These are phyloP conservation scores for Hysterium pulicare DNA, from an alignment of 2,329 filamentous ascomycete genomes.

Conservation along the genomic window DNA sequence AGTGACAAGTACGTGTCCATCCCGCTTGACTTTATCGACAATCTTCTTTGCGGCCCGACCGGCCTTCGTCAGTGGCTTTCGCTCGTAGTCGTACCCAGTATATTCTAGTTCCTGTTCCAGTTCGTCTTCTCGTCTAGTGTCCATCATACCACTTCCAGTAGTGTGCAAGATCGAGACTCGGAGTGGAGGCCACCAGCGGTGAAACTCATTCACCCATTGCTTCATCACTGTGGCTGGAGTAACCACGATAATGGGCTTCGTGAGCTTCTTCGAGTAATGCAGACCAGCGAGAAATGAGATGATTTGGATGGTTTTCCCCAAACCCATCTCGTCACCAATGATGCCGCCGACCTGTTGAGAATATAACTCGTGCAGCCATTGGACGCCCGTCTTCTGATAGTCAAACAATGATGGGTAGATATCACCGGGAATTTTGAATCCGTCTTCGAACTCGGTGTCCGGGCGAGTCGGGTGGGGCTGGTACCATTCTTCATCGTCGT, in stretches of 20 bases:
- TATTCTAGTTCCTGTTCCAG: slow-evolving; percentile 61
- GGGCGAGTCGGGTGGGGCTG: slow-evolving; percentile 79
- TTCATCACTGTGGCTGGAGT: slow-evolving; percentile 92
- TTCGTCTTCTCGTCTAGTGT: slow-evolving; percentile 60
- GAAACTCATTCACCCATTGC: slow-evolving; percentile 98
- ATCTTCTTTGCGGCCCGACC: slow-evolving; percentile 73
- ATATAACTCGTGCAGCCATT: slow-evolving; percentile 93
- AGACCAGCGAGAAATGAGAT: slow-evolving; percentile 84
- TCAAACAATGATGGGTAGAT: slow-evolving; percentile 90
- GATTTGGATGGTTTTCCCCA: slow-evolving; percentile 88
- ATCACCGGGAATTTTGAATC: slow-evolving; percentile 81
- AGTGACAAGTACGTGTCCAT: slow-evolving; percentile 91
- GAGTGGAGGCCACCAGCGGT: slow-evolving; percentile 98
- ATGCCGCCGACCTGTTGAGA: slow-evolving; percentile 89
- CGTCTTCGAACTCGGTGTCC: slow-evolving; percentile 72
- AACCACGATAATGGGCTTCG: slow-evolving; percentile 83
- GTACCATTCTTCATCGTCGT: slow-evolving; percentile 66
- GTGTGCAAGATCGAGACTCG: slow-evolving; percentile 93
- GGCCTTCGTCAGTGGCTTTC: slow-evolving; percentile 47
- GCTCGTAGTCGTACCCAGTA: slow-evolving; percentile 40
- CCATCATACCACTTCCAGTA: slow-evolving; percentile 94
- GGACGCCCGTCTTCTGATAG: slow-evolving; percentile 94
- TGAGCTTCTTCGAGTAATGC: slow-evolving; percentile 84
- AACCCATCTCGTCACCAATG: slow-evolving; percentile 94
- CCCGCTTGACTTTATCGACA: slow-evolving; percentile 73